These are phyloP conservation scores for Brachypodium distachyon DNA, from an alignment of 202 grass and related monocot genomes.

Conservation along the genomic window DNA sequence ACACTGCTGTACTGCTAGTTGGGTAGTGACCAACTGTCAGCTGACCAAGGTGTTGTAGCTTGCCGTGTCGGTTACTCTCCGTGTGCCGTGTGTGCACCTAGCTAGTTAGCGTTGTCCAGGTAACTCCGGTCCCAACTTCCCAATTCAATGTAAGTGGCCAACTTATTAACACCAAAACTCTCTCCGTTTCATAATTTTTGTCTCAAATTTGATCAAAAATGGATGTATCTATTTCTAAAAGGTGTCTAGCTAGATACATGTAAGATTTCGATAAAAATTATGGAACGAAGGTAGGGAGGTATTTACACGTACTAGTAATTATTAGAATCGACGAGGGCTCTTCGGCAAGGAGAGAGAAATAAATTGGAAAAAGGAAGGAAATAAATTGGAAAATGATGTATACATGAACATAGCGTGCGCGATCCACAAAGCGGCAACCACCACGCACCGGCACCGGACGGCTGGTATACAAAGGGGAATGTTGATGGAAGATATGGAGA, in stretches of 20 bases:
- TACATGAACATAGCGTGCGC: neutral
- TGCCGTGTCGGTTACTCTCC: neutral
- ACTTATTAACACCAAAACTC: neutral
- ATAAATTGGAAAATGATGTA: neutral
- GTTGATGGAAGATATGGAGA: neutral
- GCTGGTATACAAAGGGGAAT: neutral
- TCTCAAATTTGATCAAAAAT: too few relatives aligned
- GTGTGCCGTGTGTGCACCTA: neutral
- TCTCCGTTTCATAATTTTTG: too few relatives aligned
- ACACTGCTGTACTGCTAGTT: neutral
- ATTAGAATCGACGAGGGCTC: neutral
- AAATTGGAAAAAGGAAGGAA: too few relatives aligned
- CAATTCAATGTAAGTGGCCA: neutral
- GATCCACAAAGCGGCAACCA: neutral
- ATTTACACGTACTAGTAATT: neutral
- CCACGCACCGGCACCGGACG: neutral
- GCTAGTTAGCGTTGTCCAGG: neutral
- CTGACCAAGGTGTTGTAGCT: neutral
- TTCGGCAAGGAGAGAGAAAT: neutral
- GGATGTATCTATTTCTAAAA: too few relatives aligned
- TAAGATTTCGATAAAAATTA: too few relatives aligned
- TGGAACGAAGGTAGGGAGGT: too few relatives aligned
- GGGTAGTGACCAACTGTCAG: neutral
- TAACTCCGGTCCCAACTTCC: neutral
- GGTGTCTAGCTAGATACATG: too few relatives aligned